These are phyloP conservation scores for Termitomyces sp. DNA, from an alignment of 768 basidiomycete species.

Conservation along the genomic window DNA sequence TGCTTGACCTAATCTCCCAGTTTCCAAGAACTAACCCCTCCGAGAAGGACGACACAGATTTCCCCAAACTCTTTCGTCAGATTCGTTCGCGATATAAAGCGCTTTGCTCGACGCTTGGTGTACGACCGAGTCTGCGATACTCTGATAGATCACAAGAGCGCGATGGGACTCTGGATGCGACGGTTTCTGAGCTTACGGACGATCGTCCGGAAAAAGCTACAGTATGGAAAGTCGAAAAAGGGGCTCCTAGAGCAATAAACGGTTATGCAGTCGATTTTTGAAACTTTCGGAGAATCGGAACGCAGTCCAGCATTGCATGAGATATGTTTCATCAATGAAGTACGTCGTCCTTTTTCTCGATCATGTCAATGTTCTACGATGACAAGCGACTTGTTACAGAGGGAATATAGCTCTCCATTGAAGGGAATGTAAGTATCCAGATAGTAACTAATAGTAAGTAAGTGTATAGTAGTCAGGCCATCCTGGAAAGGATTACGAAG, in stretches of 20 bases:
- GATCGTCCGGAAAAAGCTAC: not conserved
- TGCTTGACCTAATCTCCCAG: constrained; percentile 66
- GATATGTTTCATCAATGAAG: not conserved
- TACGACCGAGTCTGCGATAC: constrained; percentile 42
- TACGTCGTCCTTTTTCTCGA: not conserved
- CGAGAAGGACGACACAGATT: constrained; percentile 51
- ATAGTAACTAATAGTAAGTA: not conserved
- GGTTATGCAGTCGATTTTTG: constrained; percentile 14
- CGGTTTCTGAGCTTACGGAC: constrained; percentile 5
- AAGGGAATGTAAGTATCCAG: not conserved
- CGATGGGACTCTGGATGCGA: constrained; percentile 10
- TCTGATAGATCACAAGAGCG: constrained; percentile 23
- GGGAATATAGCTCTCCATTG: not conserved
- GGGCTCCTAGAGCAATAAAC: not conserved
- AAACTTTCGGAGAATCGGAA: not conserved
- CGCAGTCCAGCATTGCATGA: too few species aligned
- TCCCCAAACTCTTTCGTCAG: constrained; percentile 72
- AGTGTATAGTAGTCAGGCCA: not conserved
- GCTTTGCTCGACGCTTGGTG: constrained; percentile 79
- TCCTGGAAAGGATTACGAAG: not conserved
- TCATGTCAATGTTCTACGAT: not conserved
- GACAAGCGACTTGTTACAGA: not conserved
- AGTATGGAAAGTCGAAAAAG: constrained; percentile 11
- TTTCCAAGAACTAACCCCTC: constrained; percentile 82
- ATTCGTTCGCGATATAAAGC: constrained; percentile 87